These are phyloP conservation scores for Linaria vulgaris DNA, from an alignment of 257 asterid species.

Conservation along the genomic window DNA sequence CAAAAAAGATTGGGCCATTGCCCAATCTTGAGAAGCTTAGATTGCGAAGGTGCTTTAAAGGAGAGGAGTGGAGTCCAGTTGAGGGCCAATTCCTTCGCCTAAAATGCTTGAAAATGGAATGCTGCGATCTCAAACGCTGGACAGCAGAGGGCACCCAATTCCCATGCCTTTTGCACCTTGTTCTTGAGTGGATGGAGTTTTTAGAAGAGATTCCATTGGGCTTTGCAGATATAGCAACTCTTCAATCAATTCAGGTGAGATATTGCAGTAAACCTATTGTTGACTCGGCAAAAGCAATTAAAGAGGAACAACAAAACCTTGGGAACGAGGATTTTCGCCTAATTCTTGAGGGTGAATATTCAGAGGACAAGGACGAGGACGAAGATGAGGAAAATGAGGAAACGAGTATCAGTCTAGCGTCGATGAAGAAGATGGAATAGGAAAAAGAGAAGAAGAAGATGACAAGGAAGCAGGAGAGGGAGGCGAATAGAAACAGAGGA, in stretches of 20 bases:
- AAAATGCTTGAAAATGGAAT: neutral
- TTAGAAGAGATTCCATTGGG: neutral
- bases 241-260: neutral
- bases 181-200: neutral
- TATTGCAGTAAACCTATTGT: no score
- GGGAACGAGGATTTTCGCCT: neutral
- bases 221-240: neutral
- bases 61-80: neutral
- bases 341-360: neutral
- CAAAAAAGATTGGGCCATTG: constrained; percentile 18
- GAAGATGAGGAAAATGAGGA: no score
- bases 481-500: no score
- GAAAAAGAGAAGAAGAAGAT: no score
- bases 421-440: no score
- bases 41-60: neutral
- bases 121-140: neutral
- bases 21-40: constrained; percentile 24
- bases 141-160: neutral
- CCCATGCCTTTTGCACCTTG: constrained; percentile 4
- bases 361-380: no score
- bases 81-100: no score
- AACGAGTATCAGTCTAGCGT: no score
- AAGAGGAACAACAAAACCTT: no score
- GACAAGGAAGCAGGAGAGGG: no score
- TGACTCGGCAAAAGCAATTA: no score